These are phyloP conservation scores for Castanea sativa DNA, from an alignment of 306 rosid species.

Conservation along the genomic window DNA sequence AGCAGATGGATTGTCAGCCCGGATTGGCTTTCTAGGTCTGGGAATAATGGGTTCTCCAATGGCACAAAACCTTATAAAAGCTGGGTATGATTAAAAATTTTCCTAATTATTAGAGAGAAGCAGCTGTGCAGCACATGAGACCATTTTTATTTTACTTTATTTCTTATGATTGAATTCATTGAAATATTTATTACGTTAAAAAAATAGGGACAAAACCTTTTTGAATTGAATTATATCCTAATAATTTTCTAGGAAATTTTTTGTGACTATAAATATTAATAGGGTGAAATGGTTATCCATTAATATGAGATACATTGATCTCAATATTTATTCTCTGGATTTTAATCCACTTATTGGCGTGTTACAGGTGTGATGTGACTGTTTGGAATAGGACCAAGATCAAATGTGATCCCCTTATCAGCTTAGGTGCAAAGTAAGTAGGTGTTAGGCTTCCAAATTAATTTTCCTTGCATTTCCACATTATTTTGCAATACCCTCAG, in stretches of 20 bases:
- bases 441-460: background rate
- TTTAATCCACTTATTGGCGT: conserved; percentile 15
- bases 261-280: background rate
- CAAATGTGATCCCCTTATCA: conserved; percentile 84
- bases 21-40: conserved; percentile 78
- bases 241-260: background rate
- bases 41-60: conserved; percentile 99
- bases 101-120: background rate
- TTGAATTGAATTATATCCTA: background rate
- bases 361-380: conserved; percentile 64
- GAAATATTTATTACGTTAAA: background rate
- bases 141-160: background rate
- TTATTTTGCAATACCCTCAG: background rate
- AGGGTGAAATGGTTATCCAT: background rate
- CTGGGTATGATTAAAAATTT: conserved; percentile 55
- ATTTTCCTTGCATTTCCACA: background rate
- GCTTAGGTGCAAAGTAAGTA: conserved; percentile 85
- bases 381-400: conserved; percentile 94
- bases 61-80: conserved; percentile 78
- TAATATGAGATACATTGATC: background rate
- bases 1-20: conserved; percentile 42
- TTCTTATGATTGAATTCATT: background rate
- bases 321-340: background rate
- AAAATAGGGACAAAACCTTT: background rate
- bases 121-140: background rate